These are phyloP conservation scores for Phytophthora niederhauseri DNA, from an alignment of 352 stramenopile species.

Conservation along the genomic window DNA sequence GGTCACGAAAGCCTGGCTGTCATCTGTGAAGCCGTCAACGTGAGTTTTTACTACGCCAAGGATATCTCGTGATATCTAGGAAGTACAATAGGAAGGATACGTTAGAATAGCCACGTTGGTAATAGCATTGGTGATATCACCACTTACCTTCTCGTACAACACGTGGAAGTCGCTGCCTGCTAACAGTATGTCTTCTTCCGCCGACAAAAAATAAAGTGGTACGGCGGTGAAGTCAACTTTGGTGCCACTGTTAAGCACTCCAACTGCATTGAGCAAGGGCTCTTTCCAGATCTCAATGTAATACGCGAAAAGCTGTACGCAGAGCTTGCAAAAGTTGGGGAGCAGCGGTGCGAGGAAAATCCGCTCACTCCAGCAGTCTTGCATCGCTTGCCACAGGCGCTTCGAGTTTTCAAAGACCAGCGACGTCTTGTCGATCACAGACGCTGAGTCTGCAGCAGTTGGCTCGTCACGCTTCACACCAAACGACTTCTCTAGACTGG, in stretches of 20 bases:
- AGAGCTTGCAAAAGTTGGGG: constrained; percentile 70
- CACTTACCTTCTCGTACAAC: constrained; percentile 55
- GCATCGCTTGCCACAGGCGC: constrained; percentile 51
- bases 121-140: neutral
- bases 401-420: constrained; percentile 60
- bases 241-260: constrained; percentile 42
- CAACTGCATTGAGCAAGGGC: constrained; percentile 51
- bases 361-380: constrained; percentile 61
- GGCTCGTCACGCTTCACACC: constrained; percentile 36
- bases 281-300: constrained; percentile 65
- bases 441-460: constrained; percentile 4
- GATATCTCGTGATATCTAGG: constrained; percentile 63
- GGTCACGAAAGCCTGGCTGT: constrained; percentile 46
- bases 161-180: constrained; percentile 79
- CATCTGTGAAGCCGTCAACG: constrained; percentile 53
- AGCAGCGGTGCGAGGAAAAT: constrained; percentile 67
- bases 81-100: neutral
- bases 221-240: constrained; percentile 57
- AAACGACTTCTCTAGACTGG: constrained; percentile 59
- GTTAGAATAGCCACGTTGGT: too few relatives aligned
- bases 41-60: constrained; percentile 39
- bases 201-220: constrained; percentile 50
- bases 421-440: constrained; percentile 10
- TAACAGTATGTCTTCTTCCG: constrained; percentile 71
- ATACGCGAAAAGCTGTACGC: constrained; percentile 68